phyloP scores from a whole-genome alignment of 441 rosid genomes.

The Populus trichocarpa region DNA sequence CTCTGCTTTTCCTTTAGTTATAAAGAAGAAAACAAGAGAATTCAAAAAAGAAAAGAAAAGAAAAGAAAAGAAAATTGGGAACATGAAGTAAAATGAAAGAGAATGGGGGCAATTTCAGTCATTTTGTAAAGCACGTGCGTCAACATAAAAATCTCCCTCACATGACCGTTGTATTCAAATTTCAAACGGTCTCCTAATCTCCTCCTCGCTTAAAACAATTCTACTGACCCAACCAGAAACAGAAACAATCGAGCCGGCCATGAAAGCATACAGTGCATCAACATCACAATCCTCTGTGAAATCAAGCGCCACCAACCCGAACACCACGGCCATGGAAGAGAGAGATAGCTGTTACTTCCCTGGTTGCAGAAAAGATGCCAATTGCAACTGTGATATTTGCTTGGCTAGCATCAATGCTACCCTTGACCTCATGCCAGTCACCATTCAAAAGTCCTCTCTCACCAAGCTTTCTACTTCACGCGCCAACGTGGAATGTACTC shows the following conservation, averaged over 20 bases:
- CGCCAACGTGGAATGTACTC: conserved; percentile 31
- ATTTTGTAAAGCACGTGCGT: background rate
- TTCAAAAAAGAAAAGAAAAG: background rate
- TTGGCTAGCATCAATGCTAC: conserved; percentile 82
- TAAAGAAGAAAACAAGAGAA: background rate
- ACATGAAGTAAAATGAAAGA: background rate
- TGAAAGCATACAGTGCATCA: conserved; percentile 25
- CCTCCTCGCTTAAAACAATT: background rate
- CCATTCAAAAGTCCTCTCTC: conserved; percentile 63
- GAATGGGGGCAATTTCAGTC: background rate
- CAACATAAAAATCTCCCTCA: background rate
- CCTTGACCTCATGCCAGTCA: conserved; percentile 75
- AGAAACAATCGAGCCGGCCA: conserved; percentile 16
- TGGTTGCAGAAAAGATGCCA: conserved; percentile 81
- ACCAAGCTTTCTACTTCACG: conserved; percentile 46
- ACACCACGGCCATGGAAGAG: conserved; percentile 35
- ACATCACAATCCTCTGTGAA: conserved; percentile 30
- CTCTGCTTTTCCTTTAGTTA: too few species aligned
- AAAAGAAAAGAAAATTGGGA: background rate
- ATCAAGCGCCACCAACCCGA: conserved; percentile 36
- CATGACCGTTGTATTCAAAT: conserved; percentile 49
- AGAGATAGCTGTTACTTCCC: conserved; percentile 85
- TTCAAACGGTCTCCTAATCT: conserved; percentile 23
- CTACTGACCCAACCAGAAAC: background rate
- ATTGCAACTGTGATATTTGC: conserved; percentile 79